Evolutionary conservation across 306 rosid species (phyloP), one percentile per base, ranked within the genome.

Genomic region (Canavalia gladiata): DNA sequence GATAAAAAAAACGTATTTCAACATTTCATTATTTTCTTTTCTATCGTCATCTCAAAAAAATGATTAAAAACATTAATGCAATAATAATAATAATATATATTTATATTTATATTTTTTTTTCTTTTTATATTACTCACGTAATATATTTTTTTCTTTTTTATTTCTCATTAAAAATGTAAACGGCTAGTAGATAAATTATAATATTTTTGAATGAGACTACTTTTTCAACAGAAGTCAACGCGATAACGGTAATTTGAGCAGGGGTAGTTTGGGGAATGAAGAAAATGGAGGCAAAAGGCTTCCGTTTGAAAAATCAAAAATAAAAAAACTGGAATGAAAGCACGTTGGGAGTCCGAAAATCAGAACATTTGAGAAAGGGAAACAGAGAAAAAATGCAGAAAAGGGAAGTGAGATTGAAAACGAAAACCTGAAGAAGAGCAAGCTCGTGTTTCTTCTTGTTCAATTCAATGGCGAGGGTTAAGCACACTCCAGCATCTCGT

Each of bases 401-500:
- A 25, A 18, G 25, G 25, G 25, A 18, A 18, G n/a, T 31, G 7
- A 29, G 43, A 68, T 3, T 0, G 2, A 28, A 47, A 71, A 49
- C 45, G 10, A 57, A 49, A 74, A 29, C 13, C 67, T 30, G 59
- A 39, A 39, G 39, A 57, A 18, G 25, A 18, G 25, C 25, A 18
- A 18, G 4, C 8, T 41, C 37, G 52, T 9, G 34, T n/a, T 8
- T 4, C 6, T n/a, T n/a, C 33, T 3, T 42, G 4, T 51, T 34
- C 54, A 58, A 37, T 79, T 76, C 57, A 34, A 92, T 92, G 97
- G 93, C 90, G 51, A 88, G 94, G 74, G 68, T 78, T 7, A 92
- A 89, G 77, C 89, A 80, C 41, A 35, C 56, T 0, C 89, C 91
- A 35, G 5, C 7, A 47, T 37, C 55, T 11, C 70, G 59, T 5